A percentile compares a stretch with the other conserved stretches of the same genome.
Conservation (phyloP, 176 grass and related monocot genomes). For the Zoysia japonica region DNA sequence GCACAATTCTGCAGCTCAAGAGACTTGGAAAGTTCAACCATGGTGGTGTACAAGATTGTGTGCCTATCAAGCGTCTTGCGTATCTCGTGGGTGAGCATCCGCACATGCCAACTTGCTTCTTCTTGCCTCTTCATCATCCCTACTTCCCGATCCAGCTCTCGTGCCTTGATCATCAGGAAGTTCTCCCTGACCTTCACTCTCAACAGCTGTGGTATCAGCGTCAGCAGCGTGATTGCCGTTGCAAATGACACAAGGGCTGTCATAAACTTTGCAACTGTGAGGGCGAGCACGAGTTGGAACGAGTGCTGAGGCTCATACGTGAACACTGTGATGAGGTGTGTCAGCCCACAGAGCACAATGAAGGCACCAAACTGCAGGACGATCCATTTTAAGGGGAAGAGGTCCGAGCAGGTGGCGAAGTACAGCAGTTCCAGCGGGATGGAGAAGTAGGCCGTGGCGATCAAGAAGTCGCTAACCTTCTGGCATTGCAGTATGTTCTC, state of each 20-base stretch:
- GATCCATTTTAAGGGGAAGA: conserved; percentile 84
- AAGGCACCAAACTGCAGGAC: conserved; percentile 75
- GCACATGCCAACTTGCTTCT: conserved; percentile 70
- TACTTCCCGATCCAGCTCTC: conserved; percentile 66
- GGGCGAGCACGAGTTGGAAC: conserved; percentile 64
- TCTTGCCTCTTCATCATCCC: conserved; percentile 71
- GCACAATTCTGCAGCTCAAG: conserved; percentile 73
- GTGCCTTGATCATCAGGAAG: conserved; percentile 65
- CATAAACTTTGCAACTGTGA: conserved; percentile 79
- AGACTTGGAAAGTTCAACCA: conserved; percentile 75
- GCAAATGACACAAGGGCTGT: conserved; percentile 74
- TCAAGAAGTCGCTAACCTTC: conserved; percentile 77
- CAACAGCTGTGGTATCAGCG: conserved; percentile 75
- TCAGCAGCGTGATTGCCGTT: conserved; percentile 69
- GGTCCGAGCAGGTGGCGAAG: conserved; percentile 71
- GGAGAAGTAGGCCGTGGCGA: conserved; percentile 83
- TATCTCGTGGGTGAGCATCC: conserved; percentile 86
- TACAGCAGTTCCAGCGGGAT: conserved; percentile 83
- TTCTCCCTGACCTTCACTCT: conserved; percentile 85
- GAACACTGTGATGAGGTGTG: conserved; percentile 69
- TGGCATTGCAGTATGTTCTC: conserved; percentile 72
- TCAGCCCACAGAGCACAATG: conserved; percentile 79
- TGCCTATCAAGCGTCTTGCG: conserved; percentile 72
- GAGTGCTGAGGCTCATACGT: conserved; percentile 66
- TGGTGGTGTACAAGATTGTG: conserved; percentile 74